Evolutionary conservation across 768 basidiomycete genomes (phyloP), one percentile per base, ranked within the genome.

Genomic region (Boletus vermiculosoides): DNA sequence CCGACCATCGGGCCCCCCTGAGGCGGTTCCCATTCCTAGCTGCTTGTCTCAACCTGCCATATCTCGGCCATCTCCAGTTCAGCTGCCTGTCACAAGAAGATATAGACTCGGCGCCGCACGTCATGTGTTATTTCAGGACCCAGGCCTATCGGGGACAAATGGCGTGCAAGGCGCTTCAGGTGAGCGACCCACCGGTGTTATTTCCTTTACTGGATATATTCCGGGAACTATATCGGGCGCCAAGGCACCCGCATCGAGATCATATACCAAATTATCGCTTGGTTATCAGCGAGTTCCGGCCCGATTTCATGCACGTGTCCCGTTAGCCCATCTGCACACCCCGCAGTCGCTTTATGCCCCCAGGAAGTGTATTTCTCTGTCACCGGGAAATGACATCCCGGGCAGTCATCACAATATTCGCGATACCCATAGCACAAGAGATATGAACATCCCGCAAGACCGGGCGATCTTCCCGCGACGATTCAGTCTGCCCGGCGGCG

Each of bases 381-480:
- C 31, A 33, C 31, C 31, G 31, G 12, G 3, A 12, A 33, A 33
- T 13, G 33, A 13, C 33, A 5, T 34, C 33, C 33, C 33, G 5
- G 33, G 5, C 13, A 5, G 33, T 13, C 33, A 13, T 4, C 12
- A 33, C 33, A 33, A 33, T 33, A 13, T 34, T 34, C 33, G 33
- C 13, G 13, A 12, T 34, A 34, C 13, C 12, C 33, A 34, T 12
- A 34, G 13, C 13, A 36, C 34, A 15, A n/a, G 34, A 16, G 34
- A 36, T 6, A 34, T 34, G 34, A 34, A 34, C 9, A 15, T 34
- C 34, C 15, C 7, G 15, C 34, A 15, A 6, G 34, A 15, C 13
- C 34, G 34, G 34, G 34, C 1, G 34, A 40, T 11, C 55, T 57
- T 57, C 30, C 55, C 56, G 56, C 56, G 56, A 57, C 34, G 45